Evolutionary conservation across 768 basidiomycete species (phyloP).

Genomic region (Collybia sordida): DNA sequence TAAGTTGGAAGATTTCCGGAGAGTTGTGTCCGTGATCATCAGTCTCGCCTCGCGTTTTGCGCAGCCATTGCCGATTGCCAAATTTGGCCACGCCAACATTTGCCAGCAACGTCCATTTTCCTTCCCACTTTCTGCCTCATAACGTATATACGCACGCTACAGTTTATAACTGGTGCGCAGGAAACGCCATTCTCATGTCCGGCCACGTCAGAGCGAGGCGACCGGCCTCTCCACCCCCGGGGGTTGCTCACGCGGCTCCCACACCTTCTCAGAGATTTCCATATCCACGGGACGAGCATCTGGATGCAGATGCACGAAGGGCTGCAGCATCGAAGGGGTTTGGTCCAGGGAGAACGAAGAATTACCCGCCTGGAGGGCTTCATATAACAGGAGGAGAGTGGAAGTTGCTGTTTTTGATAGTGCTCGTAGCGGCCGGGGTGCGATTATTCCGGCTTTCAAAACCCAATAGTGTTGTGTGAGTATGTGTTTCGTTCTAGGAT

Average conservation of each 20-base stretch:
- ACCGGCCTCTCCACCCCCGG: slow-evolving; percentile 65
- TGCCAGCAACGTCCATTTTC: no score
- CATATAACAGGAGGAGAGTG: slow-evolving; percentile 71
- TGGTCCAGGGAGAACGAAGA: slow-evolving; percentile 46
- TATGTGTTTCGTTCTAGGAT: slow-evolving; percentile 15
- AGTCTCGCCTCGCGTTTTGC: no score
- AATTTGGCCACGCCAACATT: no score
- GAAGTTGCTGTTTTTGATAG: slow-evolving; percentile 67
- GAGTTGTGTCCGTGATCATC: no score
- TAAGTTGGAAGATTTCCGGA: no score
- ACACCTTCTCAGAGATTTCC: slow-evolving; percentile 58
- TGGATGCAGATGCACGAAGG: slow-evolving; percentile 75
- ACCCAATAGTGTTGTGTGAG: slow-evolving; percentile 92
- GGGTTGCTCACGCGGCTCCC: slow-evolving; percentile 35
- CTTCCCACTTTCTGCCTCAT: no score
- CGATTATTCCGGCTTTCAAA: slow-evolving; percentile 82
- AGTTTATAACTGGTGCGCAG: background rate
- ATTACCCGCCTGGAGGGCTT: slow-evolving; percentile 57
- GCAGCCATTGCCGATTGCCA: no score
- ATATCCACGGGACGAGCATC: slow-evolving; percentile 58
- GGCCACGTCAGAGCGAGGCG: slow-evolving; percentile 64
- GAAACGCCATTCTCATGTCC: slow-evolving; percentile 30
- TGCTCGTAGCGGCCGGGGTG: slow-evolving; percentile 75
- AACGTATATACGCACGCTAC: no score
- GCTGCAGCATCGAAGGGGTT: slow-evolving; percentile 69